A percentile compares a stretch with the other conserved stretches of the same genome.
phyloP scores from a whole-genome alignment of 2,329 filamentous ascomycete species.

The Colletotrichum cereale region DNA sequence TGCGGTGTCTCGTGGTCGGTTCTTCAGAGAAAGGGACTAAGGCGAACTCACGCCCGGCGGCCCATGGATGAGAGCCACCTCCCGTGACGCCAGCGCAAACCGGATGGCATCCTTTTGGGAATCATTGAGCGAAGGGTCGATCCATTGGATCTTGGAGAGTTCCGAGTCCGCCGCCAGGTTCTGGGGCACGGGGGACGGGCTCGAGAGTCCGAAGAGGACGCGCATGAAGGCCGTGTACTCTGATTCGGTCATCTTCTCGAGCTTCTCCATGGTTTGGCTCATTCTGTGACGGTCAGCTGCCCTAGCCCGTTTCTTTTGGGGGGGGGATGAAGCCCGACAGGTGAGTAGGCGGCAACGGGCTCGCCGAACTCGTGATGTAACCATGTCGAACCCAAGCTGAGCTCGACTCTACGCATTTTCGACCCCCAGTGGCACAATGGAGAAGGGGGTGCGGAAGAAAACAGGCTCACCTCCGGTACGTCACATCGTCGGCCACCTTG shows the following conservation, averaged over 20 bases:
- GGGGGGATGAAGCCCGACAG: not conserved
- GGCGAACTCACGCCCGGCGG: conserved; percentile 77
- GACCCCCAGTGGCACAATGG: not conserved
- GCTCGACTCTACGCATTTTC: not conserved
- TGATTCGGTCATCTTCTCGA: conserved; percentile 68
- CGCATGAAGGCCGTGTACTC: conserved; percentile 72
- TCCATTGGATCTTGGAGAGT: conserved; percentile 66
- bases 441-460: not conserved
- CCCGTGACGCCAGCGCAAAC: conserved; percentile 86
- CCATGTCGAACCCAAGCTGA: not conserved
- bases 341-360: not conserved
- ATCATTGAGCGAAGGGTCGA: conserved; percentile 72
- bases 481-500: conserved; percentile 77
- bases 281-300: conserved; percentile 58
- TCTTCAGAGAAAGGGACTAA: not conserved
- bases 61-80: conserved; percentile 92
- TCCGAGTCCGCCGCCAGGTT: conserved; percentile 57
- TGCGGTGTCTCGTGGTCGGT: not conserved
- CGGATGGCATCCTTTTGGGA: conserved; percentile 77
- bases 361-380: not conserved
- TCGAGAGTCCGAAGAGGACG: conserved; percentile 71
- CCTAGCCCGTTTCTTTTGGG: not conserved
- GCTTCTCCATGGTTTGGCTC: conserved; percentile 71
- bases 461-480: conserved; percentile 65
- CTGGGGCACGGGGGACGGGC: conserved; percentile 61